A percentile compares a stretch with the other conserved stretches of the same genome.
Evolutionary conservation across 179 eudicot genomes (phyloP).

Genomic region (Silene vulgaris): DNA sequence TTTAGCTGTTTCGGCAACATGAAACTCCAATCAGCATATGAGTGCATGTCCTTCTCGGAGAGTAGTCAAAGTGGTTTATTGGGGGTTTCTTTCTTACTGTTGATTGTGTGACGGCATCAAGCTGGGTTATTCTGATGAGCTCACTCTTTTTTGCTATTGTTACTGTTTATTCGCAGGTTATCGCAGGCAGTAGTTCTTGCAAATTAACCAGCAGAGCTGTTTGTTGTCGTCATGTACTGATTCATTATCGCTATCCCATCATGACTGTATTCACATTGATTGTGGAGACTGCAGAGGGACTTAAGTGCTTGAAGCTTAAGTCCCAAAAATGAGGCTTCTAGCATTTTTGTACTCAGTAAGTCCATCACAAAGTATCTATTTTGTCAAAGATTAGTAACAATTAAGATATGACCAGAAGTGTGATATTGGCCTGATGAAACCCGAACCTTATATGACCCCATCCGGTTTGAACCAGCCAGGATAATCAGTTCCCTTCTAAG

Average conservation of each 20-base stretch:
- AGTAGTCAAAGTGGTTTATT: no score
- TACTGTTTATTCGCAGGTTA: constrained; percentile 27
- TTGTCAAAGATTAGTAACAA: neutral
- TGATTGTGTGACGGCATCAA: no score
- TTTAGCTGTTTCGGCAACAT: no score
- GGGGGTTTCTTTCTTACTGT: no score
- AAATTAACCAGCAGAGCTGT: constrained; percentile 38
- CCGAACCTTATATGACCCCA: no score
- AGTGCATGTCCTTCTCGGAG: no score
- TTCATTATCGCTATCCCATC: constrained; percentile 39
- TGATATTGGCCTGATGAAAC: no score
- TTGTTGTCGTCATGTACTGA: constrained; percentile 39
- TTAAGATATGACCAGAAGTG: no score
- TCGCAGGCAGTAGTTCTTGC: constrained; percentile 36
- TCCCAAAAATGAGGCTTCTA: constrained; percentile 28
- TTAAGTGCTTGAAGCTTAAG: constrained; percentile 39
- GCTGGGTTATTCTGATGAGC: neutral
- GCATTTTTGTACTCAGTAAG: constrained; percentile 43
- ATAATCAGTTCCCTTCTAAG: no score
- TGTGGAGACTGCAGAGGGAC: constrained; percentile 30
- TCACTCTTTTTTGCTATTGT: constrained; percentile 2
- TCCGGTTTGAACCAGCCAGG: no score
- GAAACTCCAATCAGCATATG: no score
- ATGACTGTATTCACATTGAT: constrained; percentile 27
- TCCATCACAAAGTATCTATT: neutral